Base-by-base conservation (phyloP, 176 grass and related monocot genomes). In the Triticum turgidum region DNA sequence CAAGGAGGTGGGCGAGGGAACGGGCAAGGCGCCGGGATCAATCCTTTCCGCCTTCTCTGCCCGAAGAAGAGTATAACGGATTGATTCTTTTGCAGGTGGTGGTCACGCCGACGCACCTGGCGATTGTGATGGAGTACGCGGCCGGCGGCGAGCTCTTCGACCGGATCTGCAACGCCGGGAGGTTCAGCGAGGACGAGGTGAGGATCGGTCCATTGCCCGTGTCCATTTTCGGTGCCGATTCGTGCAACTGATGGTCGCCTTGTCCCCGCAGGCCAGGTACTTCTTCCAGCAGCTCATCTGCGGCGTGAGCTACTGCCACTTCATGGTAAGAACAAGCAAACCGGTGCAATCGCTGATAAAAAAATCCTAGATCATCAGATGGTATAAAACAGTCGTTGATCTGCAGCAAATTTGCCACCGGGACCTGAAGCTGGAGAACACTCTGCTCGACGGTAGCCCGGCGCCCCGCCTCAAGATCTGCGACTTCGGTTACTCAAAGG, bases 61-160 rank as follows among this genome's bases (percentile, higher is more conserved):
- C n/a, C 13, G 56, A 20, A 37, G 25, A 14, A n/a, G 13, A 63
- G 63, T 30, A 5, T 54, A n/a, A 4, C 13, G 7, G 14, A 44
- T 77, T 4, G 5, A 5, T 11, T 27, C 29, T 5, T 13, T 5
- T 75, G 73, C 54, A 94, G 92, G 89, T 94, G 29, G 69, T 92
- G n/a, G 49, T 91, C 12, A 95, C 90, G 69, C 83, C 90, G 83
- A 95, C 93, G 86, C 93, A 95, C 84, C 90, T 95, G 52, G 90
- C 90, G 83, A 95, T 95, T 84, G 89, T 92, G n/a, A 95, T 95
- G 93, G 93, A 95, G 69, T 95, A 95, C 90, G 93, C 93, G 38
- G 92, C 89, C 38, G 92, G 89, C 45, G 92, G 92, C 33, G 92
- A 91, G 85, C 82, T 94, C 20, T 94, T 94, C 87, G 92, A 94